phyloP scores from a whole-genome alignment of 2,329 filamentous ascomycete species.

The Thelonectria olida region DNA sequence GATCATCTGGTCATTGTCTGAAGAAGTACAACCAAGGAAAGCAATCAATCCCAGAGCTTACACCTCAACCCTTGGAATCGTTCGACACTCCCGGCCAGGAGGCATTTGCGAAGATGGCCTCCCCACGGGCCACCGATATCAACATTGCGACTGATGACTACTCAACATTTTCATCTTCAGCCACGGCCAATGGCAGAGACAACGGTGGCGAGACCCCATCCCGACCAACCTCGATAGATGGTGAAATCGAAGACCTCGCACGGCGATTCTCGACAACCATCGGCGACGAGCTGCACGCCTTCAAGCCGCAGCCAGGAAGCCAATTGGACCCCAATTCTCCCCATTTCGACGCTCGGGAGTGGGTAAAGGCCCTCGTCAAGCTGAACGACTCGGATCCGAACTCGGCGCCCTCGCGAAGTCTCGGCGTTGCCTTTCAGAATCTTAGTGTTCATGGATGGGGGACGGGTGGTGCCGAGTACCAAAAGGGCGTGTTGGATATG shows the following conservation, averaged over 20 bases:
- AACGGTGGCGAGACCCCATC: neutral
- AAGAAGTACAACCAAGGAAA: too few relatives aligned
- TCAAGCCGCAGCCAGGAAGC: slow-evolving; percentile 31
- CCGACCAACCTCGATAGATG: neutral
- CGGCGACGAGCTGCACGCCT: slow-evolving; percentile 25
- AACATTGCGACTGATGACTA: neutral
- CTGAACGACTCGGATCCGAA: slow-evolving; percentile 38
- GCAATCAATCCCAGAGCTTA: too few relatives aligned
- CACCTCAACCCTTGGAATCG: neutral
- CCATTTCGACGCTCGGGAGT: slow-evolving; percentile 38
- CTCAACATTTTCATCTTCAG: neutral
- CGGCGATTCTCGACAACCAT: slow-evolving; percentile 27
- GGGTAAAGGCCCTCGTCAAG: slow-evolving; percentile 39
- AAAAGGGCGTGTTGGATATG: slow-evolving; percentile 36
- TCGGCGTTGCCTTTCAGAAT: slow-evolving; percentile 41
- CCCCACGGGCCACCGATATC: neutral
- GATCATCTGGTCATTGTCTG: too few relatives aligned
- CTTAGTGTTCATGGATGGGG: slow-evolving; percentile 42
- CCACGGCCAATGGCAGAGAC: neutral
- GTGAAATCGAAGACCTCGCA: slow-evolving; percentile 25
- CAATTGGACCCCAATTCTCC: slow-evolving; percentile 38
- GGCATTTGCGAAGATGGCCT: slow-evolving; percentile 2
- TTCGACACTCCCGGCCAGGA: neutral
- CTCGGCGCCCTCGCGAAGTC: slow-evolving; percentile 33
- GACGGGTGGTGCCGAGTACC: slow-evolving; percentile 32